A percentile compares a stretch with the other conserved stretches of the same genome.
Conservation (phyloP, 2,329 filamentous ascomycete species). For the Ceratocystis huliohia region DNA sequence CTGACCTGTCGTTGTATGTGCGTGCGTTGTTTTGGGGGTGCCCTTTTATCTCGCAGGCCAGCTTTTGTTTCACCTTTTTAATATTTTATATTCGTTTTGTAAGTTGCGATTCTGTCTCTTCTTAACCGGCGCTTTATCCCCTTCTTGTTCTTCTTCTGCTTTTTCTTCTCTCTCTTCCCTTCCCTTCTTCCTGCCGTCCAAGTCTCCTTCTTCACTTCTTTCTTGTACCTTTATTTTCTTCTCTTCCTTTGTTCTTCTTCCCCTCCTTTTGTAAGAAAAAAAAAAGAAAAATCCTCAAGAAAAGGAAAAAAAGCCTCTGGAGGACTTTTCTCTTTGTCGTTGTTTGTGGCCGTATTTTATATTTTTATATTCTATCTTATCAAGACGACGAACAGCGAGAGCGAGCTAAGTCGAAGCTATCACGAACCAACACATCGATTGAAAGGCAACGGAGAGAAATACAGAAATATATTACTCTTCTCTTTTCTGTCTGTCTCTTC, state of each 20-base stretch:
- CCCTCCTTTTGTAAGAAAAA: not conserved
- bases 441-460: not conserved
- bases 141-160: not conserved
- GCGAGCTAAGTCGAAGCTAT: no score
- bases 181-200: constrained; percentile 4
- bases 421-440: not conserved
- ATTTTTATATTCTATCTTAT: not conserved
- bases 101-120: not conserved
- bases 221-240: constrained; percentile 14
- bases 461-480: constrained; percentile 1
- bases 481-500: constrained; percentile 4
- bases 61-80: constrained; percentile 3
- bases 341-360: not conserved
- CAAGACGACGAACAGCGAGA: not conserved
- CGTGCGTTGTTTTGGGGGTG: not conserved
- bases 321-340: not conserved
- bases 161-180: constrained; percentile 13
- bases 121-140: constrained; percentile 2
- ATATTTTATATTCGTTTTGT: no score
- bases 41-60: not conserved
- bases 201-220: constrained; percentile 2
- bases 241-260: constrained; percentile 12
- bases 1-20: not conserved
- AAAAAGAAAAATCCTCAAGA: no score
- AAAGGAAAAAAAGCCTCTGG: constrained; percentile 3